These are phyloP conservation scores for Turnera subulata DNA, from an alignment of 345 rosid species.

Conservation along the genomic window DNA sequence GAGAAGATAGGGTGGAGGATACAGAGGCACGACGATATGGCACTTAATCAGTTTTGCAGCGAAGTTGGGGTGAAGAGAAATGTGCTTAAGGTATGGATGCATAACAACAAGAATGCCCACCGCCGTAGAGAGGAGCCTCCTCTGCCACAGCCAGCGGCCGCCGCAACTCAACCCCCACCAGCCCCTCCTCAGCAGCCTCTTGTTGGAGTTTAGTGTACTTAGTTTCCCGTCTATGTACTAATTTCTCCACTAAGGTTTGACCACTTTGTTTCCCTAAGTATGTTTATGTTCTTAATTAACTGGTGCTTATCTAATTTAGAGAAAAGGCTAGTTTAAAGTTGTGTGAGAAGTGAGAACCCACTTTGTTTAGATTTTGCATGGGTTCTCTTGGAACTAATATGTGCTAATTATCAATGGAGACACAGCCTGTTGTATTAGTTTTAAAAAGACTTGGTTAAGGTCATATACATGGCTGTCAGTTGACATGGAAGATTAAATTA, in stretches of 20 bases:
- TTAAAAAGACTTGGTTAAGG: too few relatives aligned
- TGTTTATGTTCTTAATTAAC: too few relatives aligned
- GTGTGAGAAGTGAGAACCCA: too few relatives aligned
- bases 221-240: too few relatives aligned
- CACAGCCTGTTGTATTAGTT: too few relatives aligned
- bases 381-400: neutral
- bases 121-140: conserved; percentile 5
- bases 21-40: conserved; percentile 11
- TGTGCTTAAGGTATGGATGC: conserved; percentile 31
- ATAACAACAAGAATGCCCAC: conserved; percentile 21
- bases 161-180: neutral
- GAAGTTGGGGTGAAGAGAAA: conserved; percentile 20
- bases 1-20: conserved; percentile 28
- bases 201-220: neutral
- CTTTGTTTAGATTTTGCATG: too few relatives aligned
- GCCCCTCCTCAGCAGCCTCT: conserved; percentile 5
- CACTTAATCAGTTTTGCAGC: conserved; percentile 17
- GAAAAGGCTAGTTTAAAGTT: too few relatives aligned
- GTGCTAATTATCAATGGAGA: neutral
- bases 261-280: neutral
- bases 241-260: neutral
- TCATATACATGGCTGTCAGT: too few relatives aligned
- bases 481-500: too few relatives aligned
- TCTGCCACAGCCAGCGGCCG: neutral
- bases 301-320: too few relatives aligned